phyloP scores from a whole-genome alignment of 768 basidiomycete species.

The Rhodotorula toruloides region DNA sequence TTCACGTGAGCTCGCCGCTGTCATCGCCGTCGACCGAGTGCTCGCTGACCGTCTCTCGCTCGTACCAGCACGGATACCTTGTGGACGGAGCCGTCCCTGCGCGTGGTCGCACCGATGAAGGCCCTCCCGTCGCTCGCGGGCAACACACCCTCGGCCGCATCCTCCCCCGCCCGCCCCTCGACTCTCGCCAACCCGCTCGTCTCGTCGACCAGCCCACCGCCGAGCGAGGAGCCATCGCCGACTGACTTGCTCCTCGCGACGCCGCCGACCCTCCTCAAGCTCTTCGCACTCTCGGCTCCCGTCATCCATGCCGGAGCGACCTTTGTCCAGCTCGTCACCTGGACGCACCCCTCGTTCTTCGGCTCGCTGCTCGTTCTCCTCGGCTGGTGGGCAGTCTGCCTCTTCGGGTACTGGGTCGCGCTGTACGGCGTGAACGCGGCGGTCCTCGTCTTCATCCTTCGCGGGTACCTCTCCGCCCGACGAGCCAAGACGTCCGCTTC shows the following conservation, averaged over 20 bases:
- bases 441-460: constrained; percentile 26
- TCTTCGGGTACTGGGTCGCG: constrained; percentile 36
- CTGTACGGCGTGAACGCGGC: constrained; percentile 37
- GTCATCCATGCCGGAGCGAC: constrained; percentile 28
- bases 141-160: background rate
- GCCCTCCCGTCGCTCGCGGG: constrained; percentile 13
- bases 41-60: background rate
- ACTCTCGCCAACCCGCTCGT: constrained; percentile 19
- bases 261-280: constrained; percentile 42
- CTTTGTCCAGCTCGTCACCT: constrained; percentile 41
- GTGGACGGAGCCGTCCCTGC: constrained; percentile 32
- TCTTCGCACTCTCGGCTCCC: constrained; percentile 42
- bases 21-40: background rate
- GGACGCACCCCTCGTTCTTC: constrained; percentile 39
- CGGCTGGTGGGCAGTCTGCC: constrained; percentile 43
- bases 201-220: constrained; percentile 28
- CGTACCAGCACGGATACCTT: constrained; percentile 32
- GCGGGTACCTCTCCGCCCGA: constrained; percentile 25
- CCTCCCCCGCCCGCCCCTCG: background rate
- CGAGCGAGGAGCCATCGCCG: constrained; percentile 32
- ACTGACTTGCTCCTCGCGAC: constrained; percentile 42
- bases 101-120: constrained; percentile 28
- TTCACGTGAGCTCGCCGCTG: background rate
- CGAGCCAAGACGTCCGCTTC: constrained; percentile 2
- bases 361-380: constrained; percentile 40